Base-by-base conservation (phyloP, 1,284 basidiomycete genomes). In the Ustilago xerochloae region DNA sequence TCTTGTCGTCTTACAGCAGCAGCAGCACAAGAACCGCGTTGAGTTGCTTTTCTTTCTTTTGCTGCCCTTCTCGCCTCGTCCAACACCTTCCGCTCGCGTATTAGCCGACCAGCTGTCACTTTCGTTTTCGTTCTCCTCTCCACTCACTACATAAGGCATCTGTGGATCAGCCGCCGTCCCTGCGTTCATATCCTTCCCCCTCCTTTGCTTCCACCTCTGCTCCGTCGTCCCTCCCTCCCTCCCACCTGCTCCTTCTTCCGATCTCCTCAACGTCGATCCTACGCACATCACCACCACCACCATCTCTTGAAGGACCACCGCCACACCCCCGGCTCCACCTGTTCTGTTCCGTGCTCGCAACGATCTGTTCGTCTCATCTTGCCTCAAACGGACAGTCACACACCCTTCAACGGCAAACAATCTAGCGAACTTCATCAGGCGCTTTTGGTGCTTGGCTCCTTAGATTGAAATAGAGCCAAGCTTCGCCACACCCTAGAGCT, bases 101-200 rank as follows among this genome's bases (percentile, higher is more conserved):
- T 30, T 47, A 47, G 26, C 45, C 26, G 18, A 32, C 29, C 7
- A n/a, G 29, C 29, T 30, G 45, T 30, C 29, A 47, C 9, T n/a
- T n/a, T 26, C 41, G 41, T 43, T 26, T 24, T 24, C 26, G 22
- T 22, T 26, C 1, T 9, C 22, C 41, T 43, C 41, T 43, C 41
- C 41, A 43, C 45, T 30, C 41, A 43, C 45, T 30, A 47, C 45
- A 47, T 24, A 47, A 47, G 45, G 26, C 29, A 29, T 30, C 45
- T 47, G 26, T 47, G 45, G 45, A 29, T 30, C 45, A 47, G 28
- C 45, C 28, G 45, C 45, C 29, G 18, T 30, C 45, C 16, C 45
- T 47, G 28, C 45, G 45, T 30, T 45, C n/a, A 45, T 45, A 45
- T 26, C 26, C 13, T 45, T 28, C 22, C 15, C 28, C 45, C 45